Evolutionary conservation across 805 yeast genomes (phyloP).

Genomic region (Candida fluviatilis): DNA sequence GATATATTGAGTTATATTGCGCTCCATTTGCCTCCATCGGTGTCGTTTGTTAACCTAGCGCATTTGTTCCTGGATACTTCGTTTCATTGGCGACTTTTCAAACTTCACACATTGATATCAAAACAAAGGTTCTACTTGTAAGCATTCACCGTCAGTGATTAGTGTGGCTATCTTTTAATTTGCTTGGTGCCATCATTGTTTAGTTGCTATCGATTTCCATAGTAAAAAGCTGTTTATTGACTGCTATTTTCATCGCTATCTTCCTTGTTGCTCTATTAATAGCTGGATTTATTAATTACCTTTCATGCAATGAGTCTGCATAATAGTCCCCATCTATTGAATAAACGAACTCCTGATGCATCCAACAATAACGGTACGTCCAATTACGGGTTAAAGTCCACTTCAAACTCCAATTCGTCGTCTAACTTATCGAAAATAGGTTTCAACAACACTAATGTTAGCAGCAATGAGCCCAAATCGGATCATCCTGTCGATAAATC

Average conservation of each 20-base stretch:
- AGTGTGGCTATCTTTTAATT: too few species aligned
- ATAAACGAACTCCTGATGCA: constrained; percentile 27
- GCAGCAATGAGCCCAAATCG: constrained; percentile 11
- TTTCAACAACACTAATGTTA: background rate
- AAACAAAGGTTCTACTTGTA: too few species aligned
- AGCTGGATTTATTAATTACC: too few species aligned
- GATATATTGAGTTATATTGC: background rate
- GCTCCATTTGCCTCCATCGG: background rate
- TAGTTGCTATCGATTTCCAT: background rate
- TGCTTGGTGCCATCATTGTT: background rate
- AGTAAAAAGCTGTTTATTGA: background rate
- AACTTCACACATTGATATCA: too few species aligned
- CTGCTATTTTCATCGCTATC: background rate
- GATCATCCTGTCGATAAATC: constrained; percentile 24
- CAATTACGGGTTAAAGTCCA: background rate
- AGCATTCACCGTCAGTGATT: too few species aligned
- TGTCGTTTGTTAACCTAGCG: too few species aligned
- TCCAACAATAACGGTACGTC: constrained; percentile 3
- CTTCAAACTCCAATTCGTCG: constrained; percentile 1
- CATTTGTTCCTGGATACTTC: too few species aligned
- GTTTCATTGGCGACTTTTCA: too few species aligned
- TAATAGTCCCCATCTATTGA: constrained; percentile 32
- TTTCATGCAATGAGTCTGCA: constrained; percentile 29
- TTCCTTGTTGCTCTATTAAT: background rate
- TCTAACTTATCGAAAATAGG: constrained; percentile 1